phyloP scores from a whole-genome alignment of 345 rosid species.

The Pugionium cornutum region DNA sequence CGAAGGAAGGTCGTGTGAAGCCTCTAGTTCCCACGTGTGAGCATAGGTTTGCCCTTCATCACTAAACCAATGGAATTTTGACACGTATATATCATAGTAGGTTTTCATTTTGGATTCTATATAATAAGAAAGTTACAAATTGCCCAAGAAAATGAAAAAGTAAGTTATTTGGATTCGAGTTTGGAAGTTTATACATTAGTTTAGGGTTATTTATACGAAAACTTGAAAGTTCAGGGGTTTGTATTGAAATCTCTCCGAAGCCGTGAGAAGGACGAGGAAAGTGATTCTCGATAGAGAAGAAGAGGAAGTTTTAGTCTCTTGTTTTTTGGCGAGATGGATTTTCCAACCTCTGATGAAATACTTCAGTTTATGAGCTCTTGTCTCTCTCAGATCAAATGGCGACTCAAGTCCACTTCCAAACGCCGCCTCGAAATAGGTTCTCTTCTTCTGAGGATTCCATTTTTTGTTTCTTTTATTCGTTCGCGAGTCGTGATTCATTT shows the following conservation, averaged over 20 bases:
- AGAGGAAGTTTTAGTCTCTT: slow-evolving; percentile 17
- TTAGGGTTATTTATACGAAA: background rate
- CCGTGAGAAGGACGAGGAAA: background rate
- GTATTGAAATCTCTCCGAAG: background rate
- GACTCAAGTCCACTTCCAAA: slow-evolving; percentile 58
- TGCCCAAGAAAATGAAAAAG: too few species aligned
- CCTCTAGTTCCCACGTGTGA: slow-evolving; percentile 32
- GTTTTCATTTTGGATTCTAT: background rate
- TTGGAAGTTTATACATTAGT: background rate
- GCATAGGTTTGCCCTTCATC: slow-evolving; percentile 2
- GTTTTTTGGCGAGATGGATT: slow-evolving; percentile 36
- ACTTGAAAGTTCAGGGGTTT: background rate
- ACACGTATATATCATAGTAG: background rate
- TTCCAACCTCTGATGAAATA: slow-evolving; percentile 48
- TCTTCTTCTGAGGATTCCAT: background rate
- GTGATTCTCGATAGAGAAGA: slow-evolving; percentile 13
- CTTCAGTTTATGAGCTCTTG: slow-evolving; percentile 51
- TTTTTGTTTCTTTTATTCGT: background rate
- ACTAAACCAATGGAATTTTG: background rate
- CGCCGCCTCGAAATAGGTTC: slow-evolving; percentile 75
- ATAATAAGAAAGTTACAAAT: too few species aligned
- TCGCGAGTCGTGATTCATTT: background rate
- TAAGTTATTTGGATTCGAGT: too few species aligned
- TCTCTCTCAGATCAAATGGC: slow-evolving; percentile 68
- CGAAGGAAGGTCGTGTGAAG: slow-evolving; percentile 21